Evolutionary conservation across 805 yeast genomes (phyloP).

Genomic region (Starmerella asiatica): DNA sequence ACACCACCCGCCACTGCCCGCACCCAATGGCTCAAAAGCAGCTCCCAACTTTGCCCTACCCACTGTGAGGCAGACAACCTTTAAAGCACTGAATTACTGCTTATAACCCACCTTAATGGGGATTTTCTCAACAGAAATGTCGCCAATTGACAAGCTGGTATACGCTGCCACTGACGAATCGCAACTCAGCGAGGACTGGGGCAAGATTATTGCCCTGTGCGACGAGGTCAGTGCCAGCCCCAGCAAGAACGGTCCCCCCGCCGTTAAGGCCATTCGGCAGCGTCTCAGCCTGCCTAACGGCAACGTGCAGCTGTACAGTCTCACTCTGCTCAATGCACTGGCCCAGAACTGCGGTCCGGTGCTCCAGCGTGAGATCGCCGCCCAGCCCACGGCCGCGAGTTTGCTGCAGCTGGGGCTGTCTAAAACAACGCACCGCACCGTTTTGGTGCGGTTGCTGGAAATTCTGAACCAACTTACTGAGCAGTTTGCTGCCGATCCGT

Average conservation of each 20-base stretch:
- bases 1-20: too few species aligned
- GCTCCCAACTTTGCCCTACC: too few species aligned
- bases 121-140: slow-evolving; percentile 11
- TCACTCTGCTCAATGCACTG: slow-evolving; percentile 40
- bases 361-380: slow-evolving; percentile 48
- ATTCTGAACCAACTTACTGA: slow-evolving; percentile 52
- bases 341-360: slow-evolving; percentile 70
- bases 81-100: too few species aligned
- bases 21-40: too few species aligned
- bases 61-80: too few species aligned
- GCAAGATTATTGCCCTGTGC: slow-evolving; percentile 47
- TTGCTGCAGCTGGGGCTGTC: slow-evolving; percentile 41
- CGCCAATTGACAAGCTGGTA: slow-evolving; percentile 20
- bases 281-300: slow-evolving; percentile 44
- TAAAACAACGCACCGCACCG: slow-evolving; percentile 45
- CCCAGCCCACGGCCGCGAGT: slow-evolving; percentile 38
- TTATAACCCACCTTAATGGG: too few species aligned
- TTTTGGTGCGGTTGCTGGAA: slow-evolving; percentile 53
- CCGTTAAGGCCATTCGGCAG: slow-evolving; percentile 35
- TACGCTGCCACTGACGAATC: slow-evolving; percentile 50
- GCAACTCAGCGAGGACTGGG: slow-evolving; percentile 57
- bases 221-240: slow-evolving; percentile 52
- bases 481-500: slow-evolving; percentile 60
- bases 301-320: slow-evolving; percentile 47
- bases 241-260: slow-evolving; percentile 38